Evolutionary conservation across 768 basidiomycete species (phyloP), one percentile per base, ranked within the genome.

Genomic region (Sarcodon aspratus): DNA sequence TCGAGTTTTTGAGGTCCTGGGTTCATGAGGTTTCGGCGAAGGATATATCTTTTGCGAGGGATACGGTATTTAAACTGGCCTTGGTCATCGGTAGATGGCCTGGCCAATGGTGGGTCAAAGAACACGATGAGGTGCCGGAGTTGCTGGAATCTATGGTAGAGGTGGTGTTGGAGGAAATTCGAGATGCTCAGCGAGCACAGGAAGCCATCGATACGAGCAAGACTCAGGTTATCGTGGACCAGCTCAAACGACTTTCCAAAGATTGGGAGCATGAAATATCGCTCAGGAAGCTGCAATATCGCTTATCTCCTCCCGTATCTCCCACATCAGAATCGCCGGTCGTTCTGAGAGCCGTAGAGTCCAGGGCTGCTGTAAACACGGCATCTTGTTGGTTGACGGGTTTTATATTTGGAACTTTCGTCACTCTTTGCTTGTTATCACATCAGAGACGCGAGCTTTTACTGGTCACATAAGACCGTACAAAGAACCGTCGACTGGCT

Each of bases 1-100:
- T 83, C 56, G 69, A 75, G 45, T 75, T 88, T 60, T 69, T 89
- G 27, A 74, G 79, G 21, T 76, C 81, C 8, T 86, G 82, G 79
- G 79, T 87, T 64, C 76, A 82, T 58, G 63, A 60, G 45, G 66
- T 67, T 48, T 67, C 79, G 36, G 50, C 60, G 36, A 60, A 66
- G 46, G 68, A 72, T 54, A 65, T 69, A 58, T 53, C 62, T n/a
- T 56, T 51, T 33, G 66, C 72, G 17, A 66, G 65, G 1, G 61
- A 63, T 45, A 63, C 59, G n/a, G 61, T 69, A 42, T 63, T 64
- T 44, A 65, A 64, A 47, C 59, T 67, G 33, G 62, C 65, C 21
- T 61, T 59, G 47, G 57, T 63, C 40, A 62, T 69, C 45, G 62
- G 67, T 33, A 50, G 59, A 43, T 86, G 84, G 84, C 80, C 82